Base-by-base conservation (phyloP, 2,329 filamentous ascomycete genomes). In the Aspergillus cejpii region DNA sequence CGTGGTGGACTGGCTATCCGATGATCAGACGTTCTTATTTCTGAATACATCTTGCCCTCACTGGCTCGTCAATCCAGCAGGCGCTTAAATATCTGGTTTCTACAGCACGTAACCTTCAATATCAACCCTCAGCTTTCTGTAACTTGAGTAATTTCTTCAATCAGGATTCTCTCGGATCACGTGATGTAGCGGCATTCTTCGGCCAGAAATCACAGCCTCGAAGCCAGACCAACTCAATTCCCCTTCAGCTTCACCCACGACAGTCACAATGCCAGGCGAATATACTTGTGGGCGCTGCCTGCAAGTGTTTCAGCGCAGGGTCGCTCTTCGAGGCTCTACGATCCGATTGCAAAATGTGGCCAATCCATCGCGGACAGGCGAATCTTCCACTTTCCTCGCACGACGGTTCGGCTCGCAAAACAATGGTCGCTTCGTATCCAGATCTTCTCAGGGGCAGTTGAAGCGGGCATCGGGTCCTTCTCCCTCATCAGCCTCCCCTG, bases 231-330 rank as follows among this genome's bases (percentile, higher is more conserved):
- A 17, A 11, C 31, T 34, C 15, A 12, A 34, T 8, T 6, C 7
- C 31, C 31, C 14, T 11, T 8, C 15, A 19, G 11, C 11, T 17
- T 11, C 7, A n/a, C 10, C 31, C 31, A 17, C 31, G 31, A 44
- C 49, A 37, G 53, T 49, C 53, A 52, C 55, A 57, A 70, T 70
- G 67, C 57, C 64, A 44, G 59, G 58, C 41, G 64, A 66, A 48
- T 65, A 67, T 50, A 68, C 66, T 38, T 70, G 67, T 57, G 60
- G 60, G 36, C 65, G 62, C 45, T 70, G 67, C 52, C 53, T 66
- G 39, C 65, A 65, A 49, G 60, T 57, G 37, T 56, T 70, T 21
- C 58, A 58, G 24, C 57, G 61, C 39, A 54, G 59, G n/a, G 51
- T 56, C 33, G 51, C 58, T 39, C 47, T 53, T 23, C 50, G 56